Evolutionary conservation across 2,329 filamentous ascomycete species (phyloP), one percentile per base, ranked within the genome.

Genomic region (Ilyonectria robusta): DNA sequence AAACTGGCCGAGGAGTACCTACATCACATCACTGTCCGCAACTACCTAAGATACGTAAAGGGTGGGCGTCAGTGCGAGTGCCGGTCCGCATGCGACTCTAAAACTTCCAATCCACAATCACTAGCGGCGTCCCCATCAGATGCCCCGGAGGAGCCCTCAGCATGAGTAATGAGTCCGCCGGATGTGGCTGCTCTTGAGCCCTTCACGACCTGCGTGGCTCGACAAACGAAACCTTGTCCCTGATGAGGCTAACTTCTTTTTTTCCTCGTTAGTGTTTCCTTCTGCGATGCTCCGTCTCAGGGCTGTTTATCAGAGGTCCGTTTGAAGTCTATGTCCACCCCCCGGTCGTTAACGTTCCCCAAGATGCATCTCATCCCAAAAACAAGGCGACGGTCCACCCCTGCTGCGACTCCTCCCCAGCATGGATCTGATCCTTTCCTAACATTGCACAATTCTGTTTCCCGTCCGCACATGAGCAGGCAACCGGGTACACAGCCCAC

Each of bases 361-460:
- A 42, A 42, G 40, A 42, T 42, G 40, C 40, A 42, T 42, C 40
- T 42, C 40, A 42, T 42, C 40, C 40, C 40, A 42, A 42, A 42
- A n/a, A 42, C 40, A 42, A n/a, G 40, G 40, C 40, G 11, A 11
- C 31, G 31, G n/a, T 8, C 40, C 15, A 42, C 40, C 40, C 40
- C 40, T 42, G 15, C 15, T 42, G 40, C 40, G 40, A 42, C 40
- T 42, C 40, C 23, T 42, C 23, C 26, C 40, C 15, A 31, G 37
- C 51, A 62, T 10, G 37, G 56, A 29, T n/a, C 44, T 11, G 65
- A 59, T 60, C 65, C 61, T 67, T 56, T 60, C 35, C 40, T 55
- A 53, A 42, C 19, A 3, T 42, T 42, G 40, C 40, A 17, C 2
- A n/a, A n/a, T 40, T 42, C 42, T 44, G 55, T 44, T 47, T 59